Conservation (phyloP, 257 asterid species). For the Solanum sitiens region DNA sequence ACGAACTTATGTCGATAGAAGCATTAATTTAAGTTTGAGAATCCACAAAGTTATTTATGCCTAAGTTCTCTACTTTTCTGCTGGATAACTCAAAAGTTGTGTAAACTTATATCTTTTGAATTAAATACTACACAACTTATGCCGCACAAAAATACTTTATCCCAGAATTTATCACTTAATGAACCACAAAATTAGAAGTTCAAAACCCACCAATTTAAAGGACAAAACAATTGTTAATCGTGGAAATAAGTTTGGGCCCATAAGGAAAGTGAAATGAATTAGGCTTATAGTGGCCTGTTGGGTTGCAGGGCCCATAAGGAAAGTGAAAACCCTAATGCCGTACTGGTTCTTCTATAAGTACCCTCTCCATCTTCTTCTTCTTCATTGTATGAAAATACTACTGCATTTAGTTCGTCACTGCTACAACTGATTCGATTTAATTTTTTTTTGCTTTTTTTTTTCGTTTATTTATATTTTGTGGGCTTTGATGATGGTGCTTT, state of each 20-base stretch:
- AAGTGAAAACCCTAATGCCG: background rate
- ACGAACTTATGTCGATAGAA: too few species aligned
- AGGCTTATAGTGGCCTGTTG: background rate
- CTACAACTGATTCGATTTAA: background rate
- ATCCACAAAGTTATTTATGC: too few species aligned
- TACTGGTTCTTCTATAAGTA: background rate
- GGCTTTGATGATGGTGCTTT: slow-evolving; percentile 49
- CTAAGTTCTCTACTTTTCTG: too few species aligned
- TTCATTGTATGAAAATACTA: background rate
- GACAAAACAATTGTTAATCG: too few species aligned
- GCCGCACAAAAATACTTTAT: background rate
- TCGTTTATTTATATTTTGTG: background rate
- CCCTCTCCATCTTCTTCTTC: background rate
- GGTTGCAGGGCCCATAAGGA: background rate
- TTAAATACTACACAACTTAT: too few species aligned
- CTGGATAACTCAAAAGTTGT: too few species aligned
- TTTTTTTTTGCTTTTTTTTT: background rate
- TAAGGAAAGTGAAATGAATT: background rate
- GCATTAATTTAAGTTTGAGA: too few species aligned
- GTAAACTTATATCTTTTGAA: too few species aligned
- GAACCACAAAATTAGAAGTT: background rate
- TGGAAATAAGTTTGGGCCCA: background rate
- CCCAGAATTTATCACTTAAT: background rate
- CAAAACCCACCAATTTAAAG: too few species aligned
- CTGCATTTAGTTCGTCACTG: background rate